A percentile compares a stretch with the other conserved stretches of the same genome.
phyloP scores from a whole-genome alignment of 139 green algal genomes.

The Dunaliella primolecta region DNA sequence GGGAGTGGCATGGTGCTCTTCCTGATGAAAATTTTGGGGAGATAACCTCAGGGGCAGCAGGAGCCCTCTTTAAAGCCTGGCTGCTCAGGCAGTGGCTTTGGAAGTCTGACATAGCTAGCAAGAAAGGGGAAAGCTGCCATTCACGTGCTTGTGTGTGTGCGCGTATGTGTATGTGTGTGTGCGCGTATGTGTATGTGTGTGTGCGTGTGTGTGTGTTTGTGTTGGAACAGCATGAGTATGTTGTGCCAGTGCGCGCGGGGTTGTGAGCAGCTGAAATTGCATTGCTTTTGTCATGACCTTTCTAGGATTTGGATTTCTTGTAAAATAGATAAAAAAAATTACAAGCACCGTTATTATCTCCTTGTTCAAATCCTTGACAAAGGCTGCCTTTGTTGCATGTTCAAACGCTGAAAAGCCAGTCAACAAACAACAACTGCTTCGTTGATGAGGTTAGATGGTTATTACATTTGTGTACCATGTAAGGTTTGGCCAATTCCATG shows the following conservation, averaged over 20 bases:
- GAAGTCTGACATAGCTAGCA: neutral
- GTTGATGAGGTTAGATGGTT: too few species aligned
- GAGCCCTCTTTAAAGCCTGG: neutral
- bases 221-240: too few species aligned
- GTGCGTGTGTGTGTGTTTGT: too few species aligned
- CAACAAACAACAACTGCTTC: neutral
- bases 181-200: too few species aligned
- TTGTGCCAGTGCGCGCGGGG: too few species aligned
- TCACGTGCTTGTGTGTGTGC: neutral
- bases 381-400: neutral
- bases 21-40: neutral
- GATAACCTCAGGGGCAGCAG: neutral
- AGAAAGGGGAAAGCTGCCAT: neutral
- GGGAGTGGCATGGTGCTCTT: neutral
- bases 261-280: too few species aligned
- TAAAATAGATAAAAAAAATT: neutral
- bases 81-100: neutral
- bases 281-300: too few species aligned
- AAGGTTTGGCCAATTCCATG: too few species aligned
- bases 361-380: too few species aligned
- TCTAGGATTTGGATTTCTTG: neutral
- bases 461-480: too few species aligned
- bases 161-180: too few species aligned
- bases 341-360: neutral
- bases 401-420: neutral